A percentile compares a stretch with the other conserved stretches of the same genome.
Conservation (phyloP, 305 asterid species). For the Striga hermonthica region DNA sequence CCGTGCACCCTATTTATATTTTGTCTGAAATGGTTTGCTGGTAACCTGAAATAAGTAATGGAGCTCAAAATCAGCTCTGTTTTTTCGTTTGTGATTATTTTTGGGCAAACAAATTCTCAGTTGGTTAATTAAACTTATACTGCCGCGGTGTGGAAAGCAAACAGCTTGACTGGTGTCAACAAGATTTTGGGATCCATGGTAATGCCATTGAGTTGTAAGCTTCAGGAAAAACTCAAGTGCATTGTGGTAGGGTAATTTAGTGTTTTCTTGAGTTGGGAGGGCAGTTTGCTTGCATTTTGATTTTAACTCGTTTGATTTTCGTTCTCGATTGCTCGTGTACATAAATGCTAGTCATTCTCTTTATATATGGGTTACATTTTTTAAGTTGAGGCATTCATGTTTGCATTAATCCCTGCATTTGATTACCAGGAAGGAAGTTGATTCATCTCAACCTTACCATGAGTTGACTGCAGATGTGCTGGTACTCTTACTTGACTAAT, state of each 20-base stretch:
- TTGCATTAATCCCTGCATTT: constrained; percentile 22
- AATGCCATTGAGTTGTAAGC: too few species aligned
- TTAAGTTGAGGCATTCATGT: constrained; percentile 3
- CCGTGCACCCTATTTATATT: not conserved
- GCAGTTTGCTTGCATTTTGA: too few species aligned
- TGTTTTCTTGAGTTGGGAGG: not conserved
- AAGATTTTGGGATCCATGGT: too few species aligned
- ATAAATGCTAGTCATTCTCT: not conserved
- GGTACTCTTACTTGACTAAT: constrained; percentile 40
- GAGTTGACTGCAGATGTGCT: constrained; percentile 59
- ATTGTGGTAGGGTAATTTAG: not conserved
- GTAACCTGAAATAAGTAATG: not conserved
- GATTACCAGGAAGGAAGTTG: constrained; percentile 63
- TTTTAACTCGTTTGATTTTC: too few species aligned
- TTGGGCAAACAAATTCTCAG: not conserved
- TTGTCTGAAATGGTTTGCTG: not conserved
- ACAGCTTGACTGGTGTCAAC: too few species aligned
- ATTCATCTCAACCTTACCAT: constrained; percentile 48
- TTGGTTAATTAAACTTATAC: too few species aligned
- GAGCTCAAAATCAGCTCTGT: not conserved
- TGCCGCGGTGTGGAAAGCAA: too few species aligned
- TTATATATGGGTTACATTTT: not conserved
- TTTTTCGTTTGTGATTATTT: not conserved
- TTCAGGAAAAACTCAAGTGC: not conserved
- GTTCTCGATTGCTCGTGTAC: too few species aligned